Base-by-base conservation (phyloP, 2,329 filamentous ascomycete genomes). In the Drechmeria coniospora region DNA sequence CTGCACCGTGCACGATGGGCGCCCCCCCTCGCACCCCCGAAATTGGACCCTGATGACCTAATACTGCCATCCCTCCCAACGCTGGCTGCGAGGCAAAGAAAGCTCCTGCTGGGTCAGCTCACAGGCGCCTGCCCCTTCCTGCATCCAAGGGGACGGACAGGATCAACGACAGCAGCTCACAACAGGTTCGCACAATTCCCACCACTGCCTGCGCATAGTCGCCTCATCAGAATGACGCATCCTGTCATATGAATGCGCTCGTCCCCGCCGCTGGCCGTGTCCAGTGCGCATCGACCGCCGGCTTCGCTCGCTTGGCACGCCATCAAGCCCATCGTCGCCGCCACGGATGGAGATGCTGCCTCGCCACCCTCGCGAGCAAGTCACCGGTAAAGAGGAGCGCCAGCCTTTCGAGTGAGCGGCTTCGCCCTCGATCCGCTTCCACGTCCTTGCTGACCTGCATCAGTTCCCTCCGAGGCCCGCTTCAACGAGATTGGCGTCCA, bases 401-500 rank as follows among this genome's bases (percentile, higher is more conserved):
- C 14, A 57, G 43, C 15, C 49, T 67, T 33, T 53, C 59, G 20
- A 37, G 62, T 66, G 43, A 46, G 59, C 44, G 11, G 11, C 7
- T 8, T 11, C 21, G 17, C n/a, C n/a, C n/a, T n/a, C n/a, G n/a
- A n/a, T n/a, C n/a, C n/a, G n/a, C n/a, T n/a, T n/a, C n/a, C n/a
- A n/a, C n/a, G n/a, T n/a, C n/a, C n/a, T n/a, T n/a, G n/a, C n/a
- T n/a, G n/a, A n/a, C n/a, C n/a, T n/a, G n/a, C n/a, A n/a, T n/a
- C n/a, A 64, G 59, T 68, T 17, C 45, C 55, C 1, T 65, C 68
- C 6, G 55, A 66, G 31, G 63, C 82, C 26, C 74, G 90, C 39
- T 82, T 79, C 59, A 98, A 92, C 55, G 80, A 92, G 40, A 86
- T 98, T 42, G 83, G 82, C 29, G 82, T 98, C 21, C 90, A 98